Conservation (phyloP, 345 rosid species). For the Lumnitzera racemosa region DNA sequence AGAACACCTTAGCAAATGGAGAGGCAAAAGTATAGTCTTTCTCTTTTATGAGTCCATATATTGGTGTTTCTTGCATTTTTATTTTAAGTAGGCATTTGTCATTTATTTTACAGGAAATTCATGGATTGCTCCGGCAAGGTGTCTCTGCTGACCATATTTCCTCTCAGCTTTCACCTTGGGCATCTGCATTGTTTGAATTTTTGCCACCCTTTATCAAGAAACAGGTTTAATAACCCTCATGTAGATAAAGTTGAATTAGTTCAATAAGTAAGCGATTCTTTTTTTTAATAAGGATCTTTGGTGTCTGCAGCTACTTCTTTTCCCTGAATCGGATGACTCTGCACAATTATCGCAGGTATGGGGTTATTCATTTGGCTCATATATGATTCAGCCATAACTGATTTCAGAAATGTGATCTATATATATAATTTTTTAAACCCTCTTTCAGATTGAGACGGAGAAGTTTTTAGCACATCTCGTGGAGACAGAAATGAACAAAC, state of each 20-base stretch:
- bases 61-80: too few species aligned
- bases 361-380: not conserved
- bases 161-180: conserved; percentile 96
- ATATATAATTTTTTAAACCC: conserved; percentile 5
- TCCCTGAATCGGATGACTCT: conserved; percentile 96
- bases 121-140: conserved; percentile 60
- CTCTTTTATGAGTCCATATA: too few species aligned
- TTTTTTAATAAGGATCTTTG: conserved; percentile 13
- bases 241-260: too few species aligned
- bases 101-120: conserved; percentile 59
- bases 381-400: too few species aligned
- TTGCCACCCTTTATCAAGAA: conserved; percentile 84
- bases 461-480: conserved; percentile 96
- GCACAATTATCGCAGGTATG: conserved; percentile 97
- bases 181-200: conserved; percentile 87
- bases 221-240: conserved; percentile 40
- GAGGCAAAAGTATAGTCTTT: too few species aligned
- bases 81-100: too few species aligned
- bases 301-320: conserved; percentile 71
- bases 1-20: too few species aligned
- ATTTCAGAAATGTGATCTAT: conserved; percentile 5
- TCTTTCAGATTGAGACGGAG: conserved; percentile 85
- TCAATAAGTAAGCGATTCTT: not conserved
- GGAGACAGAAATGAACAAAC: conserved; percentile 90
- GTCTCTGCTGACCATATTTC: conserved; percentile 62